Evolutionary conservation across 2,329 filamentous ascomycete species (phyloP).

Genomic region (Leptoxyphium fumago): DNA sequence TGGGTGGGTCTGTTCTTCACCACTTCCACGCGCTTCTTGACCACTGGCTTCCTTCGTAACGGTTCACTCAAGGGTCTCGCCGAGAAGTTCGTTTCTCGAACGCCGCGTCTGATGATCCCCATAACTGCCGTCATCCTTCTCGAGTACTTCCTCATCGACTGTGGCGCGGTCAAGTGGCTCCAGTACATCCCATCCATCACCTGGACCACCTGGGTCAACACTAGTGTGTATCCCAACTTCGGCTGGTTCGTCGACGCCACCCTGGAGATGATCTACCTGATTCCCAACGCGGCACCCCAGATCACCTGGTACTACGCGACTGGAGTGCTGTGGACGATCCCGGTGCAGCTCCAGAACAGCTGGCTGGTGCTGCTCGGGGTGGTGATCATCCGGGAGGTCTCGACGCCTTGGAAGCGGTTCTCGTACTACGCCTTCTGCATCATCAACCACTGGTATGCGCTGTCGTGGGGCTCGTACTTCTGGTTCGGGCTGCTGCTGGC

Average conservation of each 20-base stretch:
- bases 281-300: constrained; percentile 33
- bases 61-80: constrained; percentile 29
- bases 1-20: constrained; percentile 35
- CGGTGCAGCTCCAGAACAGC: constrained; percentile 32
- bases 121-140: constrained; percentile 28
- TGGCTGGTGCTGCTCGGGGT: constrained; percentile 30
- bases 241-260: constrained; percentile 30
- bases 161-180: constrained; percentile 28
- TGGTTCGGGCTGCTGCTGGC: constrained; percentile 31
- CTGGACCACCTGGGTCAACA: constrained; percentile 34
- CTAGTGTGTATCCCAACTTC: constrained; percentile 24
- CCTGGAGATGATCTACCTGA: constrained; percentile 30
- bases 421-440: constrained; percentile 30
- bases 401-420: constrained; percentile 32
- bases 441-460: constrained; percentile 32
- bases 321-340: constrained; percentile 36
- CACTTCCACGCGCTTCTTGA: constrained; percentile 32
- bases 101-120: constrained; percentile 32
- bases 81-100: constrained; percentile 28
- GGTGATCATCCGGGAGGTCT: constrained; percentile 30
- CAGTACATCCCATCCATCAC: constrained; percentile 31
- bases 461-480: constrained; percentile 32
- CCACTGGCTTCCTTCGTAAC: constrained; percentile 25
- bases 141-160: constrained; percentile 33
- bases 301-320: constrained; percentile 35